Conservation (phyloP, 2,329 filamentous ascomycete genomes). For the Diaporthe helianthi region DNA sequence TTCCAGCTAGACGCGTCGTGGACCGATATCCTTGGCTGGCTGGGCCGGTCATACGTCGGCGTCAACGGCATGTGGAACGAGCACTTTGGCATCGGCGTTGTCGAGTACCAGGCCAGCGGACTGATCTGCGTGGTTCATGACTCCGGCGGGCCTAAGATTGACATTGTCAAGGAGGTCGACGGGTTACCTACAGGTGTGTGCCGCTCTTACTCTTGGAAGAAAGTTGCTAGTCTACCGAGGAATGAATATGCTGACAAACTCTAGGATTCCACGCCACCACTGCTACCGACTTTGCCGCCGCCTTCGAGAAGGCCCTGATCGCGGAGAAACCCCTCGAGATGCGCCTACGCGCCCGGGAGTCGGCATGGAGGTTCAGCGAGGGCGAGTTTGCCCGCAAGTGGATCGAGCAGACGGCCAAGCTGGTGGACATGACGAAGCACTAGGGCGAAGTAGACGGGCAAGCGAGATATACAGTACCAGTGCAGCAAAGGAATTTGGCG, state of each 20-base stretch:
- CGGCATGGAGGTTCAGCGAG: slow-evolving; percentile 86
- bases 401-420: slow-evolving; percentile 74
- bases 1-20: slow-evolving; percentile 92
- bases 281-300: slow-evolving; percentile 77
- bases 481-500: background rate
- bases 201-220: background rate
- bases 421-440: slow-evolving; percentile 60
- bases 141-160: slow-evolving; percentile 89
- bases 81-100: slow-evolving; percentile 97
- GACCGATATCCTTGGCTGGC: slow-evolving; percentile 82
- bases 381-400: slow-evolving; percentile 83
- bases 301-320: slow-evolving; percentile 78
- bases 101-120: slow-evolving; percentile 96
- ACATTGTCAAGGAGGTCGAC: slow-evolving; percentile 86
- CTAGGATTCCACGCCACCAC: slow-evolving; percentile 86
- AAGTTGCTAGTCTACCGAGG: no score
- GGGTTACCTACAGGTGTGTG: slow-evolving; percentile 76
- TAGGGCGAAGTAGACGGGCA: background rate
- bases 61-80: slow-evolving; percentile 99
- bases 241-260: slow-evolving; percentile 36
- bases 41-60: slow-evolving; percentile 79
- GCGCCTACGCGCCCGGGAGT: slow-evolving; percentile 76
- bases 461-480: background rate
- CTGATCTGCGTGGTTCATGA: slow-evolving; percentile 92
- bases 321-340: slow-evolving; percentile 77